phyloP scores from a whole-genome alignment of 345 rosid species.

The Pelargonium nanum region DNA sequence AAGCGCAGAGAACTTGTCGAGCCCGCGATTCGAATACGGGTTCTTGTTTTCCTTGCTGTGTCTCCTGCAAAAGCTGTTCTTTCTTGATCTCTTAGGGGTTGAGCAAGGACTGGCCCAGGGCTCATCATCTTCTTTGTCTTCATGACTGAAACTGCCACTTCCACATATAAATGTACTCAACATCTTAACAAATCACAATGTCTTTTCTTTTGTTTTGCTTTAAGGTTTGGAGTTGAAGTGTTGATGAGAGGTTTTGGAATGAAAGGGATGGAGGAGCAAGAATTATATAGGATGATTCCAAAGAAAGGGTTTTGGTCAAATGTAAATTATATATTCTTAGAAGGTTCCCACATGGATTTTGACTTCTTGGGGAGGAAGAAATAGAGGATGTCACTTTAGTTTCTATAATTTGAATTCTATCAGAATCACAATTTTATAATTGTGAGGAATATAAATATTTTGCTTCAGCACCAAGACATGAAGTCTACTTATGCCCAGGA shows the following conservation, averaged over 20 bases:
- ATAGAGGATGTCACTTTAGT: not conserved
- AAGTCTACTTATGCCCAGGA: not conserved
- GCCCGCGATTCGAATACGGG: conserved; percentile 66
- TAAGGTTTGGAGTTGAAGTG: not conserved
- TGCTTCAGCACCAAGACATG: not conserved
- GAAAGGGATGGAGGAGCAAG: too few species aligned
- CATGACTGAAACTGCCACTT: conserved; percentile 17
- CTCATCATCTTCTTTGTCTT: conserved; percentile 18
- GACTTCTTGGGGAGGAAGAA: not conserved
- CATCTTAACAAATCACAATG: conserved; percentile 19
- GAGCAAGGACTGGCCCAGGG: conserved; percentile 8
- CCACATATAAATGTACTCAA: conserved; percentile 24
- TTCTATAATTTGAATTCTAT: too few species aligned
- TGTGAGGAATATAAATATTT: too few species aligned
- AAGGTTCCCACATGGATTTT: not conserved
- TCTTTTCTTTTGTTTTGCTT: not conserved
- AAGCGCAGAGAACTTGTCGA: conserved; percentile 62
- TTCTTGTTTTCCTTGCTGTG: conserved; percentile 29
- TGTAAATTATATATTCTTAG: too few species aligned
- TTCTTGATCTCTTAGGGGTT: conserved; percentile 32
- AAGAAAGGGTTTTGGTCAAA: too few species aligned
- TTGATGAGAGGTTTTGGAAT: not conserved
- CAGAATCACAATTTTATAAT: not conserved
- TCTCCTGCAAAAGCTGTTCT: conserved; percentile 10
- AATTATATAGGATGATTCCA: too few species aligned